Conservation (phyloP, 1,284 basidiomycete genomes). For the Agaricales sp. region DNA sequence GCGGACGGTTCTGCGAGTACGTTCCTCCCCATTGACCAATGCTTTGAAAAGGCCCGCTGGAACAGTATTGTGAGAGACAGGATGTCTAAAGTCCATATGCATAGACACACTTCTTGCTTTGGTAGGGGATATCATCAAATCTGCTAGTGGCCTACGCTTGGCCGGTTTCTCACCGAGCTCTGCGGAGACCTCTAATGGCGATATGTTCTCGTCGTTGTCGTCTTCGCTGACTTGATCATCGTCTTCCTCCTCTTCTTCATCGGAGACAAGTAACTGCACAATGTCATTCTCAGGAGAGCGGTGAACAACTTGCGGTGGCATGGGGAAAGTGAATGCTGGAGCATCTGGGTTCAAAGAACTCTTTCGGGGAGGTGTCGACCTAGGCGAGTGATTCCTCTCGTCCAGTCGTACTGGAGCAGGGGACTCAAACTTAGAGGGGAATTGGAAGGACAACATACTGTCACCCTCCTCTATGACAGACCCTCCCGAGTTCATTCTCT, state of each 20-base stretch:
- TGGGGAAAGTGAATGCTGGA: constrained; percentile 57
- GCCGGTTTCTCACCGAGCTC: constrained; percentile 20
- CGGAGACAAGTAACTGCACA: constrained; percentile 24
- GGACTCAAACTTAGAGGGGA: constrained; percentile 43
- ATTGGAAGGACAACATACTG: constrained; percentile 65
- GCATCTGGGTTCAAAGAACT: constrained; percentile 26
- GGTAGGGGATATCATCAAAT: constrained; percentile 18
- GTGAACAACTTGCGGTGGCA: constrained; percentile 27
- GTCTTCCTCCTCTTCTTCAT: constrained; percentile 5
- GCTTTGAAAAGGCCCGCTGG: constrained; percentile 79
- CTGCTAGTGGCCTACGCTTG: constrained; percentile 14
- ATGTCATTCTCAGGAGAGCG: constrained; percentile 9
- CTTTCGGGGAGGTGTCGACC: constrained; percentile 12
- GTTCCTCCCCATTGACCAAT: constrained; percentile 51
- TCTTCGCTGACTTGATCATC: too few species aligned
- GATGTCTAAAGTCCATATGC: constrained; percentile 71
- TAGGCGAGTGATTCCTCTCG: constrained; percentile 31
- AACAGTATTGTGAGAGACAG: constrained; percentile 62
- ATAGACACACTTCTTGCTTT: constrained; percentile 64
- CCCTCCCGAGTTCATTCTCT: constrained; percentile 22
- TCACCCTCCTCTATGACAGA: constrained; percentile 36
- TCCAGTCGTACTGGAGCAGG: constrained; percentile 35
- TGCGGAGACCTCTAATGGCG: constrained; percentile 2
- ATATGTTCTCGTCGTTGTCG: constrained; percentile 5
- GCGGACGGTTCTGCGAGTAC: constrained; percentile 55